A percentile compares a stretch with the other conserved stretches of the same genome.
These are phyloP conservation scores for Pseudogymnoascus sp. DNA, from an alignment of 2,329 filamentous ascomycete species.

Conservation along the genomic window DNA sequence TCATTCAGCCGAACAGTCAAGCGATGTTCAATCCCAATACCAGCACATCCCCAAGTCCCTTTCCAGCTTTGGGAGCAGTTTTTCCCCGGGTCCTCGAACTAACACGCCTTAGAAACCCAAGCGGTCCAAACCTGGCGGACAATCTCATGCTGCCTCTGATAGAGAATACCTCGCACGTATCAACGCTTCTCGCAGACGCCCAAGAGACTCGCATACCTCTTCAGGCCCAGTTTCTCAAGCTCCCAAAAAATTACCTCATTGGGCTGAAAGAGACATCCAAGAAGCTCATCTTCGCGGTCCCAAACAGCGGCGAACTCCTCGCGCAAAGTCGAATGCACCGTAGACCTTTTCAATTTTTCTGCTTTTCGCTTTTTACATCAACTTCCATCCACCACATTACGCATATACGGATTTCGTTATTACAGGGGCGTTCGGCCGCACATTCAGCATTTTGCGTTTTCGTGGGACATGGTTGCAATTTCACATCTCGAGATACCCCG, in stretches of 20 bases:
- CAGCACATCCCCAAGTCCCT: neutral
- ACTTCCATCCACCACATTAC: neutral
- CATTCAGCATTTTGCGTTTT: neutral
- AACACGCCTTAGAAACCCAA: neutral
- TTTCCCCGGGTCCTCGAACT: neutral
- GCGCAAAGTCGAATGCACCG: neutral
- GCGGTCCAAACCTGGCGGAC: neutral
- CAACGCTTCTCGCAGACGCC: neutral
- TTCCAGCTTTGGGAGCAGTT: neutral
- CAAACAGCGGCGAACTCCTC: conserved; percentile 2
- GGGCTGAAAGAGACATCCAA: conserved; percentile 1
- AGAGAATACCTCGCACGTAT: neutral
- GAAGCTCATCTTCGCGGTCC: neutral
- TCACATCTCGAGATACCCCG: neutral
- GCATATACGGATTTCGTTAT: neutral
- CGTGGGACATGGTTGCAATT: neutral
- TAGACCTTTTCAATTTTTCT: neutral
- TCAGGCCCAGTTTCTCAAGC: neutral
- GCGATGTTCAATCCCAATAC: neutral
- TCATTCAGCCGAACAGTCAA: neutral
- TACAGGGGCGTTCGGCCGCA: neutral
- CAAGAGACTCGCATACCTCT: neutral
- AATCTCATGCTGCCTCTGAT: neutral
- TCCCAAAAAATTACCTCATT: neutral
- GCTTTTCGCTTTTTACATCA: neutral